Evolutionary conservation across 371 early-diverging fungal genomes (phyloP).

Genomic region (Rhizomucor miehei): DNA sequence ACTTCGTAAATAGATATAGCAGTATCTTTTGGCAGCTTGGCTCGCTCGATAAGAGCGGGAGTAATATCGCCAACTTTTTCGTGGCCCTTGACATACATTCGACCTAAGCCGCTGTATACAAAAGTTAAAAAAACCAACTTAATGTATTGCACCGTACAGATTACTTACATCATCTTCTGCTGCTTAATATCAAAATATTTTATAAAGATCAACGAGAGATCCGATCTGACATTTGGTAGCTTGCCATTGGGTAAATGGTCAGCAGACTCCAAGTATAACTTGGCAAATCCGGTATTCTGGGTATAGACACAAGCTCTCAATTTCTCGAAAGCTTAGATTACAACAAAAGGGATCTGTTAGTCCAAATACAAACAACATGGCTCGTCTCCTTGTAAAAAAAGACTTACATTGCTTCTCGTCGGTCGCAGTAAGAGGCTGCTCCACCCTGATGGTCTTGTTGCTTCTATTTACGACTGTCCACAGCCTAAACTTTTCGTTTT

Average conservation of each 20-base stretch:
- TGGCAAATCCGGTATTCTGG: constrained; percentile 24
- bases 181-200: constrained; percentile 82
- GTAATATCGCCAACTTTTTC: constrained; percentile 66
- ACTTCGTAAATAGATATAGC: constrained; percentile 70
- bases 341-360: background rate
- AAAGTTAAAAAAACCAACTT: constrained; percentile 4
- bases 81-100: constrained; percentile 55
- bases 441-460: constrained; percentile 86
- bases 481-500: constrained; percentile 65
- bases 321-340: constrained; percentile 35
- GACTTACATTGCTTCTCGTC: constrained; percentile 48
- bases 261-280: constrained; percentile 34
- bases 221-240: constrained; percentile 31
- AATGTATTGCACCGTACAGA: too few species aligned
- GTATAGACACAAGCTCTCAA: constrained; percentile 21
- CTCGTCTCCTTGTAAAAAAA: too few species aligned
- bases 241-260: constrained; percentile 21
- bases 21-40: constrained; percentile 54
- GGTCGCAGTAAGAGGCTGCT: constrained; percentile 51
- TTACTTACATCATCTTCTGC: constrained; percentile 59
- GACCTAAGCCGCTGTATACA: constrained; percentile 58
- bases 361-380: constrained; percentile 1
- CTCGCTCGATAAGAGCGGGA: constrained; percentile 53
- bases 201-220: constrained; percentile 63
- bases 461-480: constrained; percentile 83